A percentile compares a stretch with the other conserved stretches of the same genome.
Evolutionary conservation across 129 eudicot genomes (phyloP).

Genomic region (Escallonia rubra): DNA sequence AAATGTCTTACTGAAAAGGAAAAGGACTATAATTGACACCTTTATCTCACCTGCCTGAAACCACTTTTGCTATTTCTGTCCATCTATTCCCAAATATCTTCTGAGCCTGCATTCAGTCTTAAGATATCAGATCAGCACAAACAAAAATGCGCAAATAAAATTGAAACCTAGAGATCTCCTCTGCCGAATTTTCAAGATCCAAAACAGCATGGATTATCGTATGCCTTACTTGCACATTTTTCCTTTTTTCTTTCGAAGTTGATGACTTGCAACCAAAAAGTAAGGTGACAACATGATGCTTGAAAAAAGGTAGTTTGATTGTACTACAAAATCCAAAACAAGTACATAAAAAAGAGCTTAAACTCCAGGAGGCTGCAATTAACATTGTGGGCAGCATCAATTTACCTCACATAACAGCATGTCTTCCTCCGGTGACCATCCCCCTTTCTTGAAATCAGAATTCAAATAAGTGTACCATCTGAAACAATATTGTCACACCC

Average conservation of each 20-base stretch:
- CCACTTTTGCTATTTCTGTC: conserved; percentile 99
- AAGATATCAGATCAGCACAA: conserved; percentile 21
- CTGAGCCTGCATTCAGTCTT: conserved; percentile 67
- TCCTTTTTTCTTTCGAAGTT: no score
- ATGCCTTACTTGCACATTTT: no score
- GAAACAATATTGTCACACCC: conserved; percentile 13
- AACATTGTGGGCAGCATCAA: neutral
- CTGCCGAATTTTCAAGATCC: neutral
- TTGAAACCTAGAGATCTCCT: no score
- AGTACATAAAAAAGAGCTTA: neutral
- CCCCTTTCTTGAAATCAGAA: conserved; percentile 92
- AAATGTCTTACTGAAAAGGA: neutral
- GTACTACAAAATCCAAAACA: neutral
- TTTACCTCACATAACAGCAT: conserved; percentile 36
- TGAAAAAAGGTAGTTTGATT: neutral
- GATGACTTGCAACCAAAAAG: neutral
- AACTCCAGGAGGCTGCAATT: neutral
- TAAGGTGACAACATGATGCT: neutral
- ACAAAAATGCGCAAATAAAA: neutral
- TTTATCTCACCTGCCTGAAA: conserved; percentile 80
- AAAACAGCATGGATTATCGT: no score
- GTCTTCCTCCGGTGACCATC: conserved; percentile 99
- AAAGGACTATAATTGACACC: neutral
- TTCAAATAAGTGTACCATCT: conserved; percentile 98
- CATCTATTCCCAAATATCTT: conserved; percentile 93